Base-by-base conservation (phyloP, 345 rosid genomes). In the Acer saccharum region DNA sequence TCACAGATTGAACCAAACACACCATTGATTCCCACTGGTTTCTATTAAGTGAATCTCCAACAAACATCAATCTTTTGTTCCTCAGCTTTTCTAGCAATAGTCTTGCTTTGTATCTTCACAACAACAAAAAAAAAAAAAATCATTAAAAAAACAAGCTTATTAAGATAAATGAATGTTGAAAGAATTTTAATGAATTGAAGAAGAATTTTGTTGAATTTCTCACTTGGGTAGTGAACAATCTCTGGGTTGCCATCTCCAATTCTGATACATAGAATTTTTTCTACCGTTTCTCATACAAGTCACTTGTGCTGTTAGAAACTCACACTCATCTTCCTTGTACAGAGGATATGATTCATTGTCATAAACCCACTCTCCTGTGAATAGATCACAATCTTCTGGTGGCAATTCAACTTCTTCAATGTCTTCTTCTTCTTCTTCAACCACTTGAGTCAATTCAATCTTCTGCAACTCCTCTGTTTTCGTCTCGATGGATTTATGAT, bases 11-110 rank as follows among this genome's bases (percentile, higher is more conserved):
- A 85, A 86, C 93, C 87, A 97, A 82, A 81, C 99, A 97, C 80
- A 94, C 71, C 99, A 97, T 89, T 63, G 99, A 96, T 84, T 94
- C 99, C 99, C 99, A 96, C 68, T 96, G 99, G 65, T 97, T 97
- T 66, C 99, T 84, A 80, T 97, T 97, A 75, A 97, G 61, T 10
- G 99, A 97, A 83, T 97, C 99, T 75, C 99, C 99, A 61, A 96
- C 95, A 77, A 92, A 96, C 99, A 96, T 92, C 2, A 96, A 79
- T 78, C 99, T 91, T 88, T 92, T 96, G 88, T 96, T 94, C 89
- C 95, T 90, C 61, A 97, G 88, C 80, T 91, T 97, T 79, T 91
- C 89, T 18, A 97, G 86, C 79, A 97, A 76, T 79, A 88, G 67
- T 76, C 83, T 90, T 12, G 97, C 88, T 27, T 90, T 82, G 81